Evolutionary conservation across 371 early-diverging fungal genomes (phyloP), one percentile per base, ranked within the genome.

Genomic region (Fennellomyces sp.): DNA sequence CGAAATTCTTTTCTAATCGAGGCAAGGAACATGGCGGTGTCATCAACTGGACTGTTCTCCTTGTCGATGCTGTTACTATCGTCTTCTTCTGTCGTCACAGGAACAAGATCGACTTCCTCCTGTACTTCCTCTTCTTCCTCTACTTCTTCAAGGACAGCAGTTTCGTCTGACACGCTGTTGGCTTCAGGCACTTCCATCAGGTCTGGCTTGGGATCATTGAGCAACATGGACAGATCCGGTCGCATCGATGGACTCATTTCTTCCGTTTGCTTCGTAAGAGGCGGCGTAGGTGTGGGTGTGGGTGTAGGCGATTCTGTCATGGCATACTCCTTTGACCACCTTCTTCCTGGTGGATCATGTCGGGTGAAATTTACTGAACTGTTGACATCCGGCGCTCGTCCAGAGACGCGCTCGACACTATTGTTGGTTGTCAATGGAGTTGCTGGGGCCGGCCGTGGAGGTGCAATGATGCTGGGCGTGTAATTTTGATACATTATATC

Each of bases 11-110:
- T 50, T 50, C 26, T 54, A 7, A 54, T 35, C 27, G 6, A 26
- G 13, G 23, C 26, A 17, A 54, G 25, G 21, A 33, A 54, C 89
- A 35, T 33, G 21, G 13, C 36, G 8, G 19, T 23, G 23, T 17
- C 45, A 23, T 5, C 45, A 23, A 25, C 21, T 45, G 45, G 23
- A 45, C 5, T 45, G 23, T 45, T 45, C 21, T 45, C 45, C 21
- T 45, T 17, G n/a, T 45, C 45, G 23, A 2, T 45, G 45, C 5
- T 45, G 1, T 45, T 45, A 21, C 21, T 45, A 23, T 45, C 23
- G 3, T 45, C n/a, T 45, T 23, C n/a, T 41, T 6, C n/a, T 41
- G 41, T 41, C 19, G 17, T 41, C 19, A 6, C 17, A 39, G 39
- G 39, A n/a, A 4, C 39, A 13, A 39, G 5, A 5, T 13, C 39